These are phyloP conservation scores for Brassica napus DNA, from an alignment of 345 rosid genomes.

Conservation along the genomic window Da-Ae NC_063451.1:24480501-24481000, in stretches of 20 bases:
- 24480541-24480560: slow-evolving; percentile 55
- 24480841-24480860: slow-evolving; percentile 87
- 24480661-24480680: slow-evolving; percentile 82
- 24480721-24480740: not conserved
- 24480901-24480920: not conserved
- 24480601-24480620: slow-evolving; percentile 94
- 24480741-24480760: not conserved
- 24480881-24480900: not conserved
- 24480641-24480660: slow-evolving; percentile 77
- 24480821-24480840: slow-evolving; percentile 81
- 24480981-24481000: no score
- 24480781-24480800: not conserved
- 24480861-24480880: slow-evolving; percentile 32
- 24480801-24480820: slow-evolving; percentile 68
- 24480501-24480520: slow-evolving; percentile 60
- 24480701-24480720: slow-evolving; percentile 90
- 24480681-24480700: slow-evolving; percentile 90
- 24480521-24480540: slow-evolving; percentile 88
- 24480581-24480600: slow-evolving; percentile 87
- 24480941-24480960: no score
- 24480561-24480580: slow-evolving; percentile 67
- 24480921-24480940: no score
- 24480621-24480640: slow-evolving; percentile 78
- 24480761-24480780: not conserved
- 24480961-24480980: no score